These are phyloP conservation scores for Mortierella alpina DNA, from an alignment of 192 early-diverging fungal species.

Conservation along the genomic window DNA sequence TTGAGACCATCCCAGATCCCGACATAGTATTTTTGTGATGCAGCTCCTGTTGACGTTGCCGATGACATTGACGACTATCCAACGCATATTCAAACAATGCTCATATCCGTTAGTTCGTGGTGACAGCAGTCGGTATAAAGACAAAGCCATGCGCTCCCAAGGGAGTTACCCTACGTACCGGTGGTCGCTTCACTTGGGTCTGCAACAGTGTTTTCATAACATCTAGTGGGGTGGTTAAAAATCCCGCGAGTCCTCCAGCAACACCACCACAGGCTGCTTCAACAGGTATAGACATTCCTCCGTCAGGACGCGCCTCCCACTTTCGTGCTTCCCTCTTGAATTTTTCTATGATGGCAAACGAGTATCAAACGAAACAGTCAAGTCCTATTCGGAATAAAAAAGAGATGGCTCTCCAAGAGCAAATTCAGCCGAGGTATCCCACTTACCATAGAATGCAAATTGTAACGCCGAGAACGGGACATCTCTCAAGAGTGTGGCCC, in stretches of 20 bases:
- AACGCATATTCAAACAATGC: too few relatives aligned
- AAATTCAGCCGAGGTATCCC: background rate
- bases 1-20: constrained; percentile 66
- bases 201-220: constrained; percentile 71
- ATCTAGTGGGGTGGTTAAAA: constrained; percentile 70
- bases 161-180: background rate
- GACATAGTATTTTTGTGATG: constrained; percentile 58
- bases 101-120: too few relatives aligned
- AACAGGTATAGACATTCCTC: constrained; percentile 57
- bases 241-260: constrained; percentile 68
- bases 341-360: constrained; percentile 52
- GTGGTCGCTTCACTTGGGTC: constrained; percentile 58
- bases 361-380: background rate
- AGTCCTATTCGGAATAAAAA: background rate
- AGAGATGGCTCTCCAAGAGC: background rate
- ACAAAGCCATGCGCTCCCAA: too few relatives aligned
- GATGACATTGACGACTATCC: constrained; percentile 17
- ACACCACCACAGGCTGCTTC: constrained; percentile 63
- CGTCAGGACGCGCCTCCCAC: constrained; percentile 50
- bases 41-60: background rate
- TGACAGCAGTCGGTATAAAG: too few relatives aligned
- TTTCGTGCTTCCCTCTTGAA: constrained; percentile 62
- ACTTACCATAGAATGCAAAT: constrained; percentile 69
- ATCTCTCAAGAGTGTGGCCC: constrained; percentile 65
- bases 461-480: constrained; percentile 70